These are phyloP conservation scores for Aspergillus baeticus DNA, from an alignment of 495 filamentous ascomycete genomes.

Conservation along the genomic window DNA sequence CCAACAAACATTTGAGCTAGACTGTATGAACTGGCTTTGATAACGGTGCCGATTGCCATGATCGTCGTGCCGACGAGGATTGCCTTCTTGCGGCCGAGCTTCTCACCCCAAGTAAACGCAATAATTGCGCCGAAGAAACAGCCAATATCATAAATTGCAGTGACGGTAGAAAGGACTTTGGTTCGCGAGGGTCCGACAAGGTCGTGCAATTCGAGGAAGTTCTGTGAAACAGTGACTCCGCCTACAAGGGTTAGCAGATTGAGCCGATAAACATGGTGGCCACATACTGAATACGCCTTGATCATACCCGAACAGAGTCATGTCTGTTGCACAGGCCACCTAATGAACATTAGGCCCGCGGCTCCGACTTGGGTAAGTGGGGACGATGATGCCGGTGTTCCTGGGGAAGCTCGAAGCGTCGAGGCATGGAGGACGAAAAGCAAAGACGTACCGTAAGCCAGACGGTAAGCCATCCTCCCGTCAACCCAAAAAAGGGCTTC, in stretches of 20 bases:
- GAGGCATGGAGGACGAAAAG: too few species aligned
- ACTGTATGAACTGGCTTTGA: constrained; percentile 57
- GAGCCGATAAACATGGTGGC: too few species aligned
- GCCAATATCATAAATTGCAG: constrained; percentile 61
- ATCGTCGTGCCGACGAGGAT: constrained; percentile 55
- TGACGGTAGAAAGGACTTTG: constrained; percentile 55
- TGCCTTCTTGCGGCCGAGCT: constrained; percentile 55
- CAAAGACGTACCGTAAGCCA: constrained; percentile 55
- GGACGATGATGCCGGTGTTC: too few species aligned
- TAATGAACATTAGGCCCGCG: constrained; percentile 9
- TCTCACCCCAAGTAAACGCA: constrained; percentile 55
- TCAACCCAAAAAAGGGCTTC: constrained; percentile 56
- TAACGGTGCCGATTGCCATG: constrained; percentile 59
- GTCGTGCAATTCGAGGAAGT: constrained; percentile 54
- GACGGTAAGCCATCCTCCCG: constrained; percentile 56
- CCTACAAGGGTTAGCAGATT: constrained; percentile 22
- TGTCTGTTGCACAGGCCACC: constrained; percentile 55
- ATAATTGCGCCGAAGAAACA: constrained; percentile 58
- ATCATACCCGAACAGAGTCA: constrained; percentile 62
- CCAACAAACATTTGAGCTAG: constrained; percentile 64
- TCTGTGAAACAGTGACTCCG: constrained; percentile 54
- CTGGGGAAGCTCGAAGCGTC: too few species aligned
- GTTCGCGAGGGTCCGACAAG: constrained; percentile 49
- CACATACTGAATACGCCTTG: constrained; percentile 52
- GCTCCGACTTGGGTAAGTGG: too few species aligned